A percentile compares a stretch with the other conserved stretches of the same genome.
These are phyloP conservation scores for Tuctoria greenei DNA, from an alignment of 176 grass and related monocot species.

Conservation along the genomic window DNA sequence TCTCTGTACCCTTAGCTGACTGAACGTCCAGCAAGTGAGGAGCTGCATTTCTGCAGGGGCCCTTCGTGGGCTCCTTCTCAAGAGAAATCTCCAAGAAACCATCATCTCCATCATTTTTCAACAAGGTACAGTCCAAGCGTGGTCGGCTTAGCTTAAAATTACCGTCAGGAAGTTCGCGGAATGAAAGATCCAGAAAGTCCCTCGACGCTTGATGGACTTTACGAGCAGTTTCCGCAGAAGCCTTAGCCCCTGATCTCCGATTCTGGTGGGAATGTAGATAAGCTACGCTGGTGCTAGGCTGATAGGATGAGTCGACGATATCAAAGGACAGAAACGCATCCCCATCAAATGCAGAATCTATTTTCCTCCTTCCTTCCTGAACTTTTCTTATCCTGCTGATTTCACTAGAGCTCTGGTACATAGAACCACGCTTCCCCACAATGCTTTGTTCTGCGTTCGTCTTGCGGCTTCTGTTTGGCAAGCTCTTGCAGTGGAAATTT, in stretches of 20 bases:
- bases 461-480: conserved; percentile 52
- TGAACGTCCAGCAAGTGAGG: conserved; percentile 24
- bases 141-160: conserved; percentile 44
- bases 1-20: conserved; percentile 7
- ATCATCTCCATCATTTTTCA: conserved; percentile 28
- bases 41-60: conserved; percentile 33
- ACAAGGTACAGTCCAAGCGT: conserved; percentile 50
- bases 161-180: conserved; percentile 54
- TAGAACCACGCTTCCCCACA: conserved; percentile 72
- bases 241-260: conserved; percentile 27
- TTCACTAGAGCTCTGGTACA: conserved; percentile 94
- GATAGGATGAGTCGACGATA: conserved; percentile 49
- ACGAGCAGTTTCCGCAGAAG: conserved; percentile 31
- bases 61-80: conserved; percentile 24
- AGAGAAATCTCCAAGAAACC: conserved; percentile 69
- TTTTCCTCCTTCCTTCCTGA: conserved; percentile 67
- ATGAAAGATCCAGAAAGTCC: conserved; percentile 68
- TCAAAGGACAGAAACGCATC: conserved; percentile 76
- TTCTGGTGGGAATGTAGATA: conserved; percentile 33
- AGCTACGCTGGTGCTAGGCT: conserved; percentile 47
- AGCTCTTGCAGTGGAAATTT: conserved; percentile 78
- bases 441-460: conserved; percentile 13
- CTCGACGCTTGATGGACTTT: conserved; percentile 27
- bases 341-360: conserved; percentile 52
- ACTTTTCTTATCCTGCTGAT: conserved; percentile 65